Evolutionary conservation across 768 basidiomycete genomes (phyloP).

Genomic region (Phylloporus sp.): DNA sequence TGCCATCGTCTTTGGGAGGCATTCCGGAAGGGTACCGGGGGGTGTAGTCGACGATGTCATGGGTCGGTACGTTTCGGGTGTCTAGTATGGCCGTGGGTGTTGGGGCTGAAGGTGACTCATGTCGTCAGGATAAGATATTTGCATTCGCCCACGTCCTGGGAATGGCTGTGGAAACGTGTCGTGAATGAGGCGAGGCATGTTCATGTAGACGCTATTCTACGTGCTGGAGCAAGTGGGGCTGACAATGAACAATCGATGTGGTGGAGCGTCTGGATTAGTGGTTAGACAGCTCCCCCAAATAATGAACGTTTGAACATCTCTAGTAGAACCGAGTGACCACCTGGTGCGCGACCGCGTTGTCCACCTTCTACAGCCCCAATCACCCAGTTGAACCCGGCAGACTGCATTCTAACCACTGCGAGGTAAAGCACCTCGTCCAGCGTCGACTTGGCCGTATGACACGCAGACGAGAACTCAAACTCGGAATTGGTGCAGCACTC

Average conservation of each 20-base stretch:
- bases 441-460: too few species aligned
- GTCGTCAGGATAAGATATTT: constrained; percentile 23
- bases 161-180: constrained; percentile 26
- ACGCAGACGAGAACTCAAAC: too few species aligned
- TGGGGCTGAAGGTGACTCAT: background rate
- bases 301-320: too few species aligned
- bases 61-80: background rate
- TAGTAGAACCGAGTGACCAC: too few species aligned
- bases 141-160: constrained; percentile 31
- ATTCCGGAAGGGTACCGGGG: constrained; percentile 23
- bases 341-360: too few species aligned
- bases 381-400: too few species aligned
- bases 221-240: background rate
- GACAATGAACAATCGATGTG: background rate
- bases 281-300: background rate
- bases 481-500: too few species aligned
- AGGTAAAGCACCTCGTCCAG: too few species aligned
- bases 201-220: background rate
- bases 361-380: background rate
- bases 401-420: too few species aligned
- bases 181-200: constrained; percentile 9
- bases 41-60: constrained; percentile 29
- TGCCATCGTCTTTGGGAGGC: constrained; percentile 32
- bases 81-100: background rate
- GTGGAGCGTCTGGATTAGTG: background rate